Conservation (phyloP, 306 rosid species). For the Dryas drummondii region DNA sequence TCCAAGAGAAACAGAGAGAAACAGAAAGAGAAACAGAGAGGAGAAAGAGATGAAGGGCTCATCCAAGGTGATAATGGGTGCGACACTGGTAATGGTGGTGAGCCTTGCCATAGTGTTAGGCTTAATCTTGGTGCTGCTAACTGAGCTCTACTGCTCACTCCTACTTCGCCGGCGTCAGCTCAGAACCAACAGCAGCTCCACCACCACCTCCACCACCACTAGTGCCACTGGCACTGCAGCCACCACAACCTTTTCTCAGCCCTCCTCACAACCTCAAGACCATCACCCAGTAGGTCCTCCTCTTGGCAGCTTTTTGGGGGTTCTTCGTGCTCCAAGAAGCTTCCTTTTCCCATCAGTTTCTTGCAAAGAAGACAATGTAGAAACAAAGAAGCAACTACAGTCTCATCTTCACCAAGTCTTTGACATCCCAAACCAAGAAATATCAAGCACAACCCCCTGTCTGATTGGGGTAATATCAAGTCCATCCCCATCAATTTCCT, state of each 20-base stretch:
- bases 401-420: slow-evolving; percentile 44
- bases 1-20: not conserved
- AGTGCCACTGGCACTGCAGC: slow-evolving; percentile 16
- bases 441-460: slow-evolving; percentile 26
- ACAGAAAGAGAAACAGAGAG: not conserved
- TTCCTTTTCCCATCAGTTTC: slow-evolving; percentile 55
- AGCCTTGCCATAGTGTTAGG: slow-evolving; percentile 78
- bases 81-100: slow-evolving; percentile 78
- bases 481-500: slow-evolving; percentile 42
- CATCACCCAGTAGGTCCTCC: slow-evolving; percentile 32
- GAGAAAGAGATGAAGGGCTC: slow-evolving; percentile 70
- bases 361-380: slow-evolving; percentile 39
- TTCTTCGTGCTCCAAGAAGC: slow-evolving; percentile 76
- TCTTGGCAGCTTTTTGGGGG: slow-evolving; percentile 57
- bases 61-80: slow-evolving; percentile 84
- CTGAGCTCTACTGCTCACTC: slow-evolving; percentile 93
- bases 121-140: slow-evolving; percentile 72
- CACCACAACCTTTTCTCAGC: slow-evolving; percentile 23
- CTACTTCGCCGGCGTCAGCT: slow-evolving; percentile 71
- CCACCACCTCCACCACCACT: slow-evolving; percentile 1
- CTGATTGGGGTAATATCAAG: slow-evolving; percentile 30
- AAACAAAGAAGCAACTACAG: slow-evolving; percentile 33
- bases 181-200: slow-evolving; percentile 29
- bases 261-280: slow-evolving; percentile 25
- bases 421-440: slow-evolving; percentile 45